Conservation (phyloP, 108 stramenopile species). For the Phaeodactylum tricornutum region DNA sequence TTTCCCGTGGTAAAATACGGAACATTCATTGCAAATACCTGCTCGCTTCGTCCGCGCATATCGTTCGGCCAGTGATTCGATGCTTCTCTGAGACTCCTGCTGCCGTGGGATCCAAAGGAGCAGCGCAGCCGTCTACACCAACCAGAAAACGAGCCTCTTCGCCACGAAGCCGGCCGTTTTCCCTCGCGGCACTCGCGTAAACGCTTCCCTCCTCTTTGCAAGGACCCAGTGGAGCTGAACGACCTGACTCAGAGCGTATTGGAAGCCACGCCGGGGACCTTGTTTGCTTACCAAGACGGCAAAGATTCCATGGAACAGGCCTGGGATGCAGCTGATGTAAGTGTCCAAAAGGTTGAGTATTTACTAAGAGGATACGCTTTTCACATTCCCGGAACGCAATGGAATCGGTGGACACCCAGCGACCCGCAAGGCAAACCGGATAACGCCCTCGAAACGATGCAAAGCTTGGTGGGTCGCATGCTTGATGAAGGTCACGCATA, state of each 20-base stretch:
- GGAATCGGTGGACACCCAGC: constrained; percentile 1
- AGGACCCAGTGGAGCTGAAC: constrained; percentile 27
- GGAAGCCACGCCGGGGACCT: constrained; percentile 49
- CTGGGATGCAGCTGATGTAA: constrained; percentile 3
- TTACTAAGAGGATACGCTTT: constrained; percentile 1
- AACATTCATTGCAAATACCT: no score
- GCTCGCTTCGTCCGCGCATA: no score
- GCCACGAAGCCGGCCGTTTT: constrained; percentile 14
- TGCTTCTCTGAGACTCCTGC: no score
- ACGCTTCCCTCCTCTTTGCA: constrained; percentile 51
- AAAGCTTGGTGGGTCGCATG: constrained; percentile 1
- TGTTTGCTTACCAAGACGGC: constrained; percentile 28
- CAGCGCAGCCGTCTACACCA: no score
- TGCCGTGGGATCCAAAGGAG: no score
- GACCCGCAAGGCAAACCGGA: background rate
- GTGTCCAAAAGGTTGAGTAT: constrained; percentile 2
- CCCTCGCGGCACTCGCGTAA: constrained; percentile 65
- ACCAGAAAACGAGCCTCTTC: no score
- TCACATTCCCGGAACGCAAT: background rate
- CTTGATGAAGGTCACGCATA: constrained; percentile 1
- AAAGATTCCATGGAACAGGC: constrained; percentile 1
- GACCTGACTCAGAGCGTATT: constrained; percentile 47
- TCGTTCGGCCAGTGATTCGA: no score
- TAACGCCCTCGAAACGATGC: constrained; percentile 1
- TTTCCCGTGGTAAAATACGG: no score